A percentile compares a stretch with the other conserved stretches of the same genome.
These are phyloP conservation scores for Ophiostoma triangulosporum DNA, from an alignment of 2,329 filamentous ascomycete genomes.

Conservation along the genomic window DNA sequence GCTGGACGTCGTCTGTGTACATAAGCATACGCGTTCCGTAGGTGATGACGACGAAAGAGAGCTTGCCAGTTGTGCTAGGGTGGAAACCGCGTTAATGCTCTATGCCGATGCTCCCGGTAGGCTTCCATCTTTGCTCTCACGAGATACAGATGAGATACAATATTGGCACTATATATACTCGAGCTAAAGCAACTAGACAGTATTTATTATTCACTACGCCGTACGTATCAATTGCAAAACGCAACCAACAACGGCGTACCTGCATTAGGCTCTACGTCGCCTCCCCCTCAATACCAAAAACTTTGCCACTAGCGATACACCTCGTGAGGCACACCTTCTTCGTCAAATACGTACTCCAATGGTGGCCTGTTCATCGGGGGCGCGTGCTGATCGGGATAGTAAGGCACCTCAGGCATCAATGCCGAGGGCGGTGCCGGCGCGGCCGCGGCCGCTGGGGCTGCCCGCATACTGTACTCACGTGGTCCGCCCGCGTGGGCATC, in stretches of 20 bases:
- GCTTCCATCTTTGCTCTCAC: neutral
- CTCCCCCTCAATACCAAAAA: neutral
- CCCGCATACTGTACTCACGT: slow-evolving; percentile 25
- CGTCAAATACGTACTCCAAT: slow-evolving; percentile 33
- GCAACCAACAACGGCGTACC: neutral
- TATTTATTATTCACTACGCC: too few species aligned
- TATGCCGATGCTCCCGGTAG: neutral
- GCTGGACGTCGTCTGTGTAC: too few species aligned
- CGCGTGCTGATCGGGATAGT: slow-evolving; percentile 8
- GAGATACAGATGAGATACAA: too few species aligned
- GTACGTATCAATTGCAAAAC: too few species aligned
- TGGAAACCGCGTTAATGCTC: too few species aligned
- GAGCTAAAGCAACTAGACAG: too few species aligned
- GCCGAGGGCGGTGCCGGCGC: neutral
- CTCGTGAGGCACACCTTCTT: slow-evolving; percentile 18
- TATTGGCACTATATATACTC: too few species aligned
- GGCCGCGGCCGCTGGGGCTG: neutral
- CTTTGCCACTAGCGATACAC: slow-evolving; percentile 7
- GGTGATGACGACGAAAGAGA: too few species aligned
- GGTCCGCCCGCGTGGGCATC: slow-evolving; percentile 20
- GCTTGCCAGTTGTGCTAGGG: too few species aligned
- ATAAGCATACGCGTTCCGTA: too few species aligned
- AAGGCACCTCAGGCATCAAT: slow-evolving; percentile 14
- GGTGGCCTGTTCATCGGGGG: slow-evolving; percentile 11
- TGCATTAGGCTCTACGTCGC: neutral